phyloP scores from a whole-genome alignment of 2,329 filamentous ascomycete species.

The Chalara sp. region DNA sequence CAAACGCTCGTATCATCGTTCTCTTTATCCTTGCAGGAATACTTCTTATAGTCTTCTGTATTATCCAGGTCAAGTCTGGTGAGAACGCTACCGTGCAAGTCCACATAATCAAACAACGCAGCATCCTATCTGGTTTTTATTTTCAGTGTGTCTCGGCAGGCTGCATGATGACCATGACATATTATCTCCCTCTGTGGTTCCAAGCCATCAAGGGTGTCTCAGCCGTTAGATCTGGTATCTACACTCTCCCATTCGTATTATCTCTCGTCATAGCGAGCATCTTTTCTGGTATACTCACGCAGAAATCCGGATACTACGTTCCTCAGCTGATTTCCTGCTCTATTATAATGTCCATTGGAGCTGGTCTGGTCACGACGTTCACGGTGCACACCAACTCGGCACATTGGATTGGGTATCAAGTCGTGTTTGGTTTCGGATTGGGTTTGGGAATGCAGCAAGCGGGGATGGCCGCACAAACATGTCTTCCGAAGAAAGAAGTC shows the following conservation, averaged over 20 bases:
- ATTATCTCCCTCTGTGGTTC: slow-evolving; percentile 16
- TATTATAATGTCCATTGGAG: slow-evolving; percentile 26
- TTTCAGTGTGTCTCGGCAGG: slow-evolving; percentile 10
- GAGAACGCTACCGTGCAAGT: slow-evolving; percentile 31
- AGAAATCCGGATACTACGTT: slow-evolving; percentile 18
- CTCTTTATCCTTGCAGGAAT: slow-evolving; percentile 29
- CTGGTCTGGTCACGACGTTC: slow-evolving; percentile 32
- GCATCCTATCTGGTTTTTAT: slow-evolving; percentile 16
- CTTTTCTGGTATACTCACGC: slow-evolving; percentile 22
- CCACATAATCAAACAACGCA: slow-evolving; percentile 28
- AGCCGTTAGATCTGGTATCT: slow-evolving; percentile 22
- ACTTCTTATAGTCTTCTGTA: slow-evolving; percentile 25
- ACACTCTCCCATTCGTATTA: slow-evolving; percentile 25
- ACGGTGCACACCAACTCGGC: slow-evolving; percentile 15
- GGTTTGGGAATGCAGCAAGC: slow-evolving; percentile 19
- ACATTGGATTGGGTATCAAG: slow-evolving; percentile 29
- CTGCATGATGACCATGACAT: slow-evolving; percentile 25
- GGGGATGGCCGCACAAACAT: slow-evolving; percentile 18
- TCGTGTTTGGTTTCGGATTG: slow-evolving; percentile 19
- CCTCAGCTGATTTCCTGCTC: slow-evolving; percentile 33
- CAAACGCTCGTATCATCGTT: slow-evolving; percentile 29
- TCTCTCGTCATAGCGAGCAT: slow-evolving; percentile 23
- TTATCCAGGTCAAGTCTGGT: slow-evolving; percentile 32
- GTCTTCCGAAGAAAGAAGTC: slow-evolving; percentile 18
- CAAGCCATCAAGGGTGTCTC: slow-evolving; percentile 10